These are phyloP conservation scores for Paecilomyces variotii DNA, from an alignment of 2,329 filamentous ascomycete species.

Conservation along the genomic window DNA sequence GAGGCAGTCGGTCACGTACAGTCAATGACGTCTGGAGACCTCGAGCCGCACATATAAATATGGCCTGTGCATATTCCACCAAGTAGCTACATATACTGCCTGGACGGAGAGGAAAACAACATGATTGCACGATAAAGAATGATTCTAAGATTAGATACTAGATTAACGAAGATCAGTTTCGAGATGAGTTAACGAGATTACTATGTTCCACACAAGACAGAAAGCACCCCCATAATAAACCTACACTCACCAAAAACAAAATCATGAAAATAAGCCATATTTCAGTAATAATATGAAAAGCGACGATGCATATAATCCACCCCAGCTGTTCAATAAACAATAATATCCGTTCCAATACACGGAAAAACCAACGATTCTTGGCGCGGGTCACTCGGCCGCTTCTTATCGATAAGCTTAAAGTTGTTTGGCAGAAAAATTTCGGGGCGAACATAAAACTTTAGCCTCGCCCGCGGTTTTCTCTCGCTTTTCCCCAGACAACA, in stretches of 20 bases:
- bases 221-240: background rate
- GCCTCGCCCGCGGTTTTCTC: constrained; percentile 1
- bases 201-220: too few species aligned
- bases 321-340: background rate
- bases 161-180: background rate
- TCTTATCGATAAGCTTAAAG: constrained; percentile 8
- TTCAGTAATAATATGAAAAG: background rate
- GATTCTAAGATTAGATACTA: background rate
- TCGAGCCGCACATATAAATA: background rate
- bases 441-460: constrained; percentile 10
- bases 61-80: background rate
- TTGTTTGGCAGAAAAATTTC: constrained; percentile 7
- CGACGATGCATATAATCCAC: background rate
- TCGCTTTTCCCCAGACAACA: background rate
- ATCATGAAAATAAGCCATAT: background rate
- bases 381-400: background rate
- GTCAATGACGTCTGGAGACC: background rate
- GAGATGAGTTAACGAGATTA: background rate
- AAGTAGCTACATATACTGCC: too few species aligned
- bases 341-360: background rate
- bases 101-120: background rate
- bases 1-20: background rate
- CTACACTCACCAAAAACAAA: background rate
- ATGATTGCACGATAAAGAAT: background rate
- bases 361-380: background rate